These are phyloP conservation scores for Parachlorella kessleri DNA, from an alignment of 139 green algal species.

Conservation along the genomic window DNA sequence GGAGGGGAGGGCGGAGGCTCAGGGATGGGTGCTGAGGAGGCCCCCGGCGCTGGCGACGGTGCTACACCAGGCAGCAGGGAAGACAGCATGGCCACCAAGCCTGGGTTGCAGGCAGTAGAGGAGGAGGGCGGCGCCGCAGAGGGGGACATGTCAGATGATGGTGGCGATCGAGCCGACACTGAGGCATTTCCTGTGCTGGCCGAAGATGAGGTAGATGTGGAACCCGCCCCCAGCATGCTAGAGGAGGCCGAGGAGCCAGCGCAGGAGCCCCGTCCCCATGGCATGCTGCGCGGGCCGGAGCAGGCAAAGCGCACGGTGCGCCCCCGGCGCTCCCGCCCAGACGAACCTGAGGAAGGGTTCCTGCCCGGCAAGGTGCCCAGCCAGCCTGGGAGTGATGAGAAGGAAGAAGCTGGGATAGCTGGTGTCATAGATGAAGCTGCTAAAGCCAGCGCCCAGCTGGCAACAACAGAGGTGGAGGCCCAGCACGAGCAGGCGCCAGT, in stretches of 20 bases:
- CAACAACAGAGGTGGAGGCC: no score
- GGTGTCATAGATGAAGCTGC: no score
- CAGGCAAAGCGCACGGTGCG: not conserved
- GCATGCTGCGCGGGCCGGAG: not conserved
- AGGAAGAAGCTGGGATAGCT: no score
- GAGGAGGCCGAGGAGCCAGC: not conserved
- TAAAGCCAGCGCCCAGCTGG: no score
- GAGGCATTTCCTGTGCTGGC: not conserved
- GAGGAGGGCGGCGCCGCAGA: constrained; percentile 4
- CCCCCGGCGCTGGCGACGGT: not conserved
- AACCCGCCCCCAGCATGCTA: not conserved
- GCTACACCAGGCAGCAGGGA: no score
- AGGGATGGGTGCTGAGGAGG: not conserved
- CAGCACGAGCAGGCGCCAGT: not conserved
- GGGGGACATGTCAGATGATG: not conserved
- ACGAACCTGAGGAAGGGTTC: not conserved
- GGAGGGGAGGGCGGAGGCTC: not conserved
- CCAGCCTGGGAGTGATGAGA: not conserved
- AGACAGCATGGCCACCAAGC: not conserved
- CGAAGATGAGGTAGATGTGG: not conserved
- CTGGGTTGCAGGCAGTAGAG: not conserved
- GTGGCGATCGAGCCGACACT: not conserved
- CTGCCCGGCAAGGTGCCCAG: not conserved
- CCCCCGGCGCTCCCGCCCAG: not conserved
- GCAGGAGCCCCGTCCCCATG: not conserved